These are phyloP conservation scores for Blastocystis sp. DNA, from an alignment of 352 stramenopile genomes.

Conservation along the genomic window DNA sequence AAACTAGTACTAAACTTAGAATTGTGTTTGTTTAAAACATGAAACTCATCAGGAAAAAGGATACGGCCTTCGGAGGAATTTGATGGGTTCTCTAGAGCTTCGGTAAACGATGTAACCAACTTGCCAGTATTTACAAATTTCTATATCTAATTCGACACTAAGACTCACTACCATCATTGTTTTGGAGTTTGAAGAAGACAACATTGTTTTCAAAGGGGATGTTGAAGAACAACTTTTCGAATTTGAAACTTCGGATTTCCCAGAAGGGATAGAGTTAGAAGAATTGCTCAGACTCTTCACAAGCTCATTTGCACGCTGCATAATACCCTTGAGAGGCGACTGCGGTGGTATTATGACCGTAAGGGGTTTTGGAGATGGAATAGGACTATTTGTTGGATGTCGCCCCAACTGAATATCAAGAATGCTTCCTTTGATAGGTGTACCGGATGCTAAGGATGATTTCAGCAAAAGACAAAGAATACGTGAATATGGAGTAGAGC, in stretches of 20 bases:
- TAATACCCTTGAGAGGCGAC: not conserved
- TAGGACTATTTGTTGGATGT: not conserved
- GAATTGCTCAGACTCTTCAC: not conserved
- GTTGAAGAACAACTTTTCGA: not conserved
- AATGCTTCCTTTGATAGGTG: slow-evolving; percentile 18
- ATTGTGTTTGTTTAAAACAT: not conserved
- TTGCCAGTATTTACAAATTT: slow-evolving; percentile 27
- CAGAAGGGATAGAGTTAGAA: not conserved
- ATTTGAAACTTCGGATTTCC: not conserved
- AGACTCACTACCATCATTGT: not conserved
- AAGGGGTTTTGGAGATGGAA: slow-evolving; percentile 8
- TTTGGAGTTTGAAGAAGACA: slow-evolving; percentile 9
- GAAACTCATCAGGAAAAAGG: slow-evolving; percentile 15
- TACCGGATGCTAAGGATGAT: not conserved
- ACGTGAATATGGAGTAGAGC: slow-evolving; percentile 2
- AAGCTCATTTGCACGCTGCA: slow-evolving; percentile 3
- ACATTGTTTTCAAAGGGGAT: slow-evolving; percentile 17
- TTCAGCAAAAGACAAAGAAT: not conserved
- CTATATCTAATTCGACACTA: not conserved
- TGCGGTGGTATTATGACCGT: not conserved
- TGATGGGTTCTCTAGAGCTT: not conserved
- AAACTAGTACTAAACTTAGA: not conserved
- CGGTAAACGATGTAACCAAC: slow-evolving; percentile 3
- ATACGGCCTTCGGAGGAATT: not conserved
- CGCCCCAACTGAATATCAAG: slow-evolving; percentile 20